A percentile compares a stretch with the other conserved stretches of the same genome.
Evolutionary conservation across 2,329 filamentous ascomycete species (phyloP).

Genomic region (Ophidiomyces ophidiicola): DNA sequence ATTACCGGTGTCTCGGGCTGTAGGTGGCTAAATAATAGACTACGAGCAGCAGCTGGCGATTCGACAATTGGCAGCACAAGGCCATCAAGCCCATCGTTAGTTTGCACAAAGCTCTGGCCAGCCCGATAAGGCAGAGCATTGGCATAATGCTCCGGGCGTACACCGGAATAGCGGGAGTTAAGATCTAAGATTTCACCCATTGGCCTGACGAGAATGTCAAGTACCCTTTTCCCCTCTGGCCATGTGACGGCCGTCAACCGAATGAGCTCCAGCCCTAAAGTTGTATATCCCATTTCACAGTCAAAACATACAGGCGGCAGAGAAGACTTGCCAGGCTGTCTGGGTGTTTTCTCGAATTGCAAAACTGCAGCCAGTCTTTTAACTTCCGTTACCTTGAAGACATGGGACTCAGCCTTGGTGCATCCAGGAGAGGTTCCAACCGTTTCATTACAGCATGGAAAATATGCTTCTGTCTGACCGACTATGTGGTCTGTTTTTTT

Average conservation of each 20-base stretch:
- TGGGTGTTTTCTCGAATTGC: conserved; percentile 68
- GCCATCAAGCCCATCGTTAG: conserved; percentile 15
- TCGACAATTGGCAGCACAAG: conserved; percentile 56
- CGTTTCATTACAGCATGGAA: conserved; percentile 65
- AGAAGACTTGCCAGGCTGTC: conserved; percentile 22
- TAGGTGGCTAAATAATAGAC: conserved; percentile 63
- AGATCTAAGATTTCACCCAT: conserved; percentile 75
- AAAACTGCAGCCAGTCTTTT: conserved; percentile 65
- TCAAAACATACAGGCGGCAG: conserved; percentile 62
- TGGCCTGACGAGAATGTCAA: conserved; percentile 78
- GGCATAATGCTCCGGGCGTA: conserved; percentile 64
- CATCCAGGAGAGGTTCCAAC: conserved; percentile 66
- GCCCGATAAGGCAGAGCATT: conserved; percentile 48
- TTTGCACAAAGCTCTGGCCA: conserved; percentile 16
- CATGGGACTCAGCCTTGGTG: conserved; percentile 57
- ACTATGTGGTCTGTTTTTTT: conserved; percentile 43
- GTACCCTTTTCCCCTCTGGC: conserved; percentile 60
- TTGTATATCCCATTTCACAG: conserved; percentile 96
- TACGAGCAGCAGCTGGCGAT: conserved; percentile 61
- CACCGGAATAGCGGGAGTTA: conserved; percentile 84
- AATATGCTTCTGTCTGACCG: conserved; percentile 49
- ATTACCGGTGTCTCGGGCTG: conserved; percentile 69
- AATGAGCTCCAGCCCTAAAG: conserved; percentile 74
- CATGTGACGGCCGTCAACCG: conserved; percentile 80
- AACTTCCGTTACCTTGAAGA: conserved; percentile 70